Conservation (phyloP, 2,329 filamentous ascomycete genomes). For the Sporothrix globosa region DNA sequence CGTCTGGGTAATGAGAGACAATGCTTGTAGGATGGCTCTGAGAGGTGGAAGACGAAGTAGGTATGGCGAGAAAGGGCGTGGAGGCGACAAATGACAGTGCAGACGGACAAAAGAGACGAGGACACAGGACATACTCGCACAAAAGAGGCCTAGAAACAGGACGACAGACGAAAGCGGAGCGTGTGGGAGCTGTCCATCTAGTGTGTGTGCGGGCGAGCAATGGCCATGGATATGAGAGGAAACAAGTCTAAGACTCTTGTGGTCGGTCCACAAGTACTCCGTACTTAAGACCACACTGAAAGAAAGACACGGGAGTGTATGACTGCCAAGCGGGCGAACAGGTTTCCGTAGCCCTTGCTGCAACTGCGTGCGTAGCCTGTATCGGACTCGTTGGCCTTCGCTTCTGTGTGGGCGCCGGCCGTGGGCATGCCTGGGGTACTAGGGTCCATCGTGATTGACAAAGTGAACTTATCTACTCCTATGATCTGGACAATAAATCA, state of each 20-base stretch:
- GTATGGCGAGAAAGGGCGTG: background rate
- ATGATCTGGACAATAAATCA: background rate
- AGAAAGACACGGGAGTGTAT: background rate
- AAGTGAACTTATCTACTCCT: too few relatives aligned
- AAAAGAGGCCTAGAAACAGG: conserved; percentile 4
- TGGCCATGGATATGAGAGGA: conserved; percentile 11
- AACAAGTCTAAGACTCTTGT: conserved; percentile 20
- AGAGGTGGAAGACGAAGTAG: background rate
- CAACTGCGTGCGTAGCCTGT: conserved; percentile 16
- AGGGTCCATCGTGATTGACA: background rate
- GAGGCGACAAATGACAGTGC: background rate
- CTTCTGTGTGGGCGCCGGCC: background rate
- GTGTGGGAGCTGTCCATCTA: conserved; percentile 16
- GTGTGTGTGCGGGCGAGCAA: conserved; percentile 13
- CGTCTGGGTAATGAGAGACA: background rate
- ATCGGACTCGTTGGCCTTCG: background rate
- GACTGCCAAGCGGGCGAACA: background rate
- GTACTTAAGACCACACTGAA: background rate
- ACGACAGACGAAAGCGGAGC: conserved; percentile 21
- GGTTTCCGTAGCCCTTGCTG: conserved; percentile 15
- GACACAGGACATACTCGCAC: conserved; percentile 14
- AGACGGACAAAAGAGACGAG: background rate
- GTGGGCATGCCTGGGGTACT: conserved; percentile 20
- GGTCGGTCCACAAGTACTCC: background rate
- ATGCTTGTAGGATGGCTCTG: background rate